phyloP scores from a whole-genome alignment of 495 filamentous ascomycete genomes.

The Penicillium crystallinum region DNA sequence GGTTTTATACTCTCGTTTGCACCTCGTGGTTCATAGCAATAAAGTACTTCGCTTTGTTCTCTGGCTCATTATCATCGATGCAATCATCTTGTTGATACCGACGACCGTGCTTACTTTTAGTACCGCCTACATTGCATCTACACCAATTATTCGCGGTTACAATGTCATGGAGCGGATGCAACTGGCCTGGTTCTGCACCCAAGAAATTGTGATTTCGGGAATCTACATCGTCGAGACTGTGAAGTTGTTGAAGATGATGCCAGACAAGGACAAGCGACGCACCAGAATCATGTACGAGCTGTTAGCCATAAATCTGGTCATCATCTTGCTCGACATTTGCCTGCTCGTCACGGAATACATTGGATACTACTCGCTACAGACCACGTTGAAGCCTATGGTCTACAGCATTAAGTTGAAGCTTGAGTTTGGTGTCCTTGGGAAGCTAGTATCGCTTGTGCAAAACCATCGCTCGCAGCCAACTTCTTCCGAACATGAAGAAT shows the following conservation, averaged over 20 bases:
- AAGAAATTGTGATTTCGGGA: conserved; percentile 53
- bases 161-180: conserved; percentile 56
- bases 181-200: conserved; percentile 53
- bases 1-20: conserved; percentile 62
- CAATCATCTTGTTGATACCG: conserved; percentile 42
- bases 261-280: conserved; percentile 34
- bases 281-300: conserved; percentile 48
- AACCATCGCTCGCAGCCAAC: conserved; percentile 26
- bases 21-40: conserved; percentile 49
- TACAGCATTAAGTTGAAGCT: conserved; percentile 62
- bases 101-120: conserved; percentile 52
- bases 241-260: conserved; percentile 39
- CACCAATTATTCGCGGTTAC: conserved; percentile 38
- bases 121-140: conserved; percentile 24
- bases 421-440: conserved; percentile 53
- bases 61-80: conserved; percentile 53
- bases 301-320: conserved; percentile 51
- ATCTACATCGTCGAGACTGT: conserved; percentile 53
- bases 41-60: conserved; percentile 47
- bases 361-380: conserved; percentile 48
- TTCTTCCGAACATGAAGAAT: conserved; percentile 33
- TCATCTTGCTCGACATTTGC: conserved; percentile 50
- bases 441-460: conserved; percentile 36
- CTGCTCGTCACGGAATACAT: conserved; percentile 52
- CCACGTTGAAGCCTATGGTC: conserved; percentile 50